Percentiles rank a stretch among this genome's conserved stretches.
These are phyloP conservation scores for Metschnikowia corniflorae DNA, from an alignment of 805 yeast genomes.

Conservation along the genomic window DNA sequence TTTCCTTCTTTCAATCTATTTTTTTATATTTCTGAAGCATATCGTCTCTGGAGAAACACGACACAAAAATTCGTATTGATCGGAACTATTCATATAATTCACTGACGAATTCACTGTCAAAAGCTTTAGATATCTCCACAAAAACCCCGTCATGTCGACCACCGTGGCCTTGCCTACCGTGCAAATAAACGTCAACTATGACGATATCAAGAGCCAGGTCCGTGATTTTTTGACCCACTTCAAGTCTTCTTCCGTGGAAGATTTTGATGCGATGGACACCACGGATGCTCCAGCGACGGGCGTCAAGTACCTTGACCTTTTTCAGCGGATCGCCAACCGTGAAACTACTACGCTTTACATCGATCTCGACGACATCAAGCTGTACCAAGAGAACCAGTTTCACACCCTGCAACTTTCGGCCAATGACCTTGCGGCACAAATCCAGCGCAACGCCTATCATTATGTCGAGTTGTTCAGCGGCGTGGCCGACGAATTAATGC, in stretches of 20 bases:
- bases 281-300: slow-evolving; percentile 12
- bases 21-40: no score
- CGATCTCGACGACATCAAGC: slow-evolving; percentile 80
- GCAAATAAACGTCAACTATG: slow-evolving; percentile 71
- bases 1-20: no score
- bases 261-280: slow-evolving; percentile 9
- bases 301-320: slow-evolving; percentile 63
- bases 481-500: slow-evolving; percentile 78
- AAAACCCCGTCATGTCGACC: slow-evolving; percentile 15
- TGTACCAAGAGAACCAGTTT: slow-evolving; percentile 53
- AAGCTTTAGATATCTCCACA: no score
- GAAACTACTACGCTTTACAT: slow-evolving; percentile 63
- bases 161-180: slow-evolving; percentile 55
- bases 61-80: no score
- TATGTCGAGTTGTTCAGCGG: slow-evolving; percentile 73
- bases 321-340: slow-evolving; percentile 84
- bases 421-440: slow-evolving; percentile 48
- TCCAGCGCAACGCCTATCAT: slow-evolving; percentile 71
- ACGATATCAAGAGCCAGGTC: slow-evolving; percentile 53
- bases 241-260: slow-evolving; percentile 39
- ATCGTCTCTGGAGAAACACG: no score
- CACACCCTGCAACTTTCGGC: slow-evolving; percentile 17
- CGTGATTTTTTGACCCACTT: slow-evolving; percentile 66
- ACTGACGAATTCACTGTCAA: no score
- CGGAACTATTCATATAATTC: no score